phyloP scores from a whole-genome alignment of 352 stramenopile species.

The Globisporangium acanthophoron region DNA sequence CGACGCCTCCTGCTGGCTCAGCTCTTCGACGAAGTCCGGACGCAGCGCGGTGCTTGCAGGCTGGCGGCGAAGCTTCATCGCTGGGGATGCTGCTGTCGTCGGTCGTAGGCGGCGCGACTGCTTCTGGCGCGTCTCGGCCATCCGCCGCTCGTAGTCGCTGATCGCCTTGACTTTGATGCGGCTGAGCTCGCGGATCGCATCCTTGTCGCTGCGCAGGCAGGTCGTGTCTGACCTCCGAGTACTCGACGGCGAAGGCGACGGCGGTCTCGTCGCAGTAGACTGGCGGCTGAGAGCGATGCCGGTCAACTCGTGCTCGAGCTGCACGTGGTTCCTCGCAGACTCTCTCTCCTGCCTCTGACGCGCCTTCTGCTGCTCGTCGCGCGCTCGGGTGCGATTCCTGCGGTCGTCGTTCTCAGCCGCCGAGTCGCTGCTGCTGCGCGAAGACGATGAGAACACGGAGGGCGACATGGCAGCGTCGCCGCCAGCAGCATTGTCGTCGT shows the following conservation, averaged over 20 bases:
- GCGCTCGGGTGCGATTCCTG: not conserved
- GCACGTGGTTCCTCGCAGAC: not conserved
- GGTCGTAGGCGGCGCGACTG: constrained; percentile 2
- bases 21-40: constrained; percentile 18
- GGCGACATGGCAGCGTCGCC: constrained; percentile 6
- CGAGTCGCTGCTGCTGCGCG: constrained; percentile 16
- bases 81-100: not conserved
- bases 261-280: not conserved
- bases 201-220: constrained; percentile 14
- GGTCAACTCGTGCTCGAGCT: not conserved
- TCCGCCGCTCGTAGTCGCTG: constrained; percentile 26
- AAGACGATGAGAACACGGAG: constrained; percentile 16
- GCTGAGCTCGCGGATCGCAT: constrained; percentile 20
- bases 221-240: not conserved
- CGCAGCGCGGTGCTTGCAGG: not conserved
- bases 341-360: not conserved
- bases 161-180: constrained; percentile 36
- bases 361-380: not conserved
- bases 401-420: not conserved
- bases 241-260: too few species aligned
- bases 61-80: not conserved
- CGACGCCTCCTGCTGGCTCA: constrained; percentile 50
- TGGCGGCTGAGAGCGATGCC: not conserved
- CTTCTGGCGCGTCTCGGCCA: constrained; percentile 7
- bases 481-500: not conserved